These are phyloP conservation scores for Eucalyptus polybractea DNA, from an alignment of 345 rosid genomes.

Conservation along the genomic window DNA sequence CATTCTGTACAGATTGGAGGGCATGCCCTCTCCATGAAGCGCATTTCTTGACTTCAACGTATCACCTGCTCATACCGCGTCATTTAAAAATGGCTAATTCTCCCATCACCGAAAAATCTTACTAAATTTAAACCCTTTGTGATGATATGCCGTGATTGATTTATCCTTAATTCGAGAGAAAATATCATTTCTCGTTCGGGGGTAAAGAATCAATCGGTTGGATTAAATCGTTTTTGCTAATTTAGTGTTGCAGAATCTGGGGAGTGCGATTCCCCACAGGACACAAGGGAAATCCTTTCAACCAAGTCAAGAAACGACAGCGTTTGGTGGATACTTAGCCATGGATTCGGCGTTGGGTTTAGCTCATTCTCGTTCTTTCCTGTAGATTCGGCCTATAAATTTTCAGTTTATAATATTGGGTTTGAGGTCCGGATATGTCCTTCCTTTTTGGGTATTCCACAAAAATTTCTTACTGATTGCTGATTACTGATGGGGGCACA, in stretches of 20 bases:
- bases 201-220: background rate
- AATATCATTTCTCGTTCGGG: background rate
- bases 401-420: background rate
- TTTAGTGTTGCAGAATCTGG: slow-evolving; percentile 24
- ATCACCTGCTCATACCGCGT: too few species aligned
- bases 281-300: background rate
- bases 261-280: slow-evolving; percentile 35
- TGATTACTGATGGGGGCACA: background rate
- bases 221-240: background rate
- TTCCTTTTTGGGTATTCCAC: too few species aligned
- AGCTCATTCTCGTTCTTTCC: background rate
- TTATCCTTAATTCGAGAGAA: background rate
- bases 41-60: background rate
- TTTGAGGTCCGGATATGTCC: too few species aligned
- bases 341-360: background rate
- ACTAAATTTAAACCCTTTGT: background rate
- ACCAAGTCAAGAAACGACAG: background rate
- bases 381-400: background rate
- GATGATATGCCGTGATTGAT: background rate
- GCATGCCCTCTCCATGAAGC: background rate
- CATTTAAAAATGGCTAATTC: too few species aligned
- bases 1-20: background rate
- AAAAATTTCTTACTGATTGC: too few species aligned
- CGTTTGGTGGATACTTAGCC: too few species aligned
- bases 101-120: accelerated